Conservation (phyloP, 83 land plant genomes). For the Diphasiastrum complanatum region DNA sequence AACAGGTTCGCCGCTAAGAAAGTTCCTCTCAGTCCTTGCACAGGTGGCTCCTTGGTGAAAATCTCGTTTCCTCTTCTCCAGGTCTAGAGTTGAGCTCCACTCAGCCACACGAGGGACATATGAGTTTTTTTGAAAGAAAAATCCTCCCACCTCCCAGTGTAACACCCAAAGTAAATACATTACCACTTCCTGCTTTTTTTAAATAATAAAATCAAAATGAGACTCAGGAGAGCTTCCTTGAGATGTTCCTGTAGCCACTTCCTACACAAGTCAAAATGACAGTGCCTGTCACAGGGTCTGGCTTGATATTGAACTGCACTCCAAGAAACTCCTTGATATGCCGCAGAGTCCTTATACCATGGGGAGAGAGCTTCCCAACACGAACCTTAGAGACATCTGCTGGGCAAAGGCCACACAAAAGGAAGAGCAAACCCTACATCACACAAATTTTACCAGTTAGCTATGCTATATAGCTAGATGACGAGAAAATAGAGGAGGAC, state of each 20-base stretch:
- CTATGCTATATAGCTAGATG: neutral
- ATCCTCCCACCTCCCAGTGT: too few relatives aligned
- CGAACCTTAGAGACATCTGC: conserved; percentile 88
- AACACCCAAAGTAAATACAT: too few relatives aligned
- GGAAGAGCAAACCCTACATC: conserved; percentile 73
- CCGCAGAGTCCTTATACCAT: conserved; percentile 68
- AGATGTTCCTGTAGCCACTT: conserved; percentile 70
- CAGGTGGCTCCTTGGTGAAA: too few relatives aligned
- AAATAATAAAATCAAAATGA: too few relatives aligned
- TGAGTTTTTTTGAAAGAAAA: too few relatives aligned
- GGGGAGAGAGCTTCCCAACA: conserved; percentile 92
- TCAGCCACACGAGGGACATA: too few relatives aligned
- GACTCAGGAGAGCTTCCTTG: conserved; percentile 65
- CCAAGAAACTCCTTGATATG: conserved; percentile 74
- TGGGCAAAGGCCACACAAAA: conserved; percentile 88
- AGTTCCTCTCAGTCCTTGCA: too few relatives aligned
- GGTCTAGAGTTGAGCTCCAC: too few relatives aligned
- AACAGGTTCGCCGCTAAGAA: too few relatives aligned
- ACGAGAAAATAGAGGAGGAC: conserved; percentile 3
- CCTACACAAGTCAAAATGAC: conserved; percentile 81
- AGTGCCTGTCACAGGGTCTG: conserved; percentile 71
- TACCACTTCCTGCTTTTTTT: too few relatives aligned
- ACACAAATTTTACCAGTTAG: neutral
- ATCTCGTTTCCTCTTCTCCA: too few relatives aligned
- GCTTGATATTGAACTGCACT: conserved; percentile 67